Evolutionary conservation across 352 stramenopile genomes (phyloP).

Genomic region (Globisporangium splendens): DNA sequence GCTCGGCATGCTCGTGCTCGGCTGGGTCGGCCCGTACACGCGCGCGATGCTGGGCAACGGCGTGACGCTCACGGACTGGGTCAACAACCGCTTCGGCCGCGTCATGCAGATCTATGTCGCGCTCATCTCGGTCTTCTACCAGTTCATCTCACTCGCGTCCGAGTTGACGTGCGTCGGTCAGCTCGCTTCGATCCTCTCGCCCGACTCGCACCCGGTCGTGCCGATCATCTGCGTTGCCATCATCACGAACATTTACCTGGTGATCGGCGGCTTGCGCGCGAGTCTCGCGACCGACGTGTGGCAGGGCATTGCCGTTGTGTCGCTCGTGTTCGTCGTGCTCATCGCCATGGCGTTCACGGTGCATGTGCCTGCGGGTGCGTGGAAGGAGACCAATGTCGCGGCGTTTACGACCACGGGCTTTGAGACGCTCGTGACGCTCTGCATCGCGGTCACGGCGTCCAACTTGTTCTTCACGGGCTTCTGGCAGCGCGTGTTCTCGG

Average conservation of each 20-base stretch:
- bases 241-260: conserved; percentile 69
- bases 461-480: conserved; percentile 82
- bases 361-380: conserved; percentile 45
- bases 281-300: conserved; percentile 74
- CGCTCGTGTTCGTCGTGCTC: conserved; percentile 52
- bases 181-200: conserved; percentile 50
- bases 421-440: conserved; percentile 67
- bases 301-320: conserved; percentile 63
- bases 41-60: conserved; percentile 62
- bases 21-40: conserved; percentile 47
- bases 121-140: conserved; percentile 72
- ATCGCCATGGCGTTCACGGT: conserved; percentile 61
- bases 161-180: conserved; percentile 62
- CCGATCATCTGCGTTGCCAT: conserved; percentile 54
- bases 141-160: conserved; percentile 77
- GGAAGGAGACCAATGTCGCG: conserved; percentile 45
- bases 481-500: conserved; percentile 72
- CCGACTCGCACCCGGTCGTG: conserved; percentile 43
- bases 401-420: conserved; percentile 64
- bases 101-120: conserved; percentile 65
- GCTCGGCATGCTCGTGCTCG: conserved; percentile 53
- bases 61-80: conserved; percentile 71
- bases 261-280: conserved; percentile 69
- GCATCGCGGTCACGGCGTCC: conserved; percentile 55
- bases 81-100: conserved; percentile 55